Evolutionary conservation across 2,329 filamentous ascomycete species (phyloP).

Genomic region (Aspergillus fischeri): DNA sequence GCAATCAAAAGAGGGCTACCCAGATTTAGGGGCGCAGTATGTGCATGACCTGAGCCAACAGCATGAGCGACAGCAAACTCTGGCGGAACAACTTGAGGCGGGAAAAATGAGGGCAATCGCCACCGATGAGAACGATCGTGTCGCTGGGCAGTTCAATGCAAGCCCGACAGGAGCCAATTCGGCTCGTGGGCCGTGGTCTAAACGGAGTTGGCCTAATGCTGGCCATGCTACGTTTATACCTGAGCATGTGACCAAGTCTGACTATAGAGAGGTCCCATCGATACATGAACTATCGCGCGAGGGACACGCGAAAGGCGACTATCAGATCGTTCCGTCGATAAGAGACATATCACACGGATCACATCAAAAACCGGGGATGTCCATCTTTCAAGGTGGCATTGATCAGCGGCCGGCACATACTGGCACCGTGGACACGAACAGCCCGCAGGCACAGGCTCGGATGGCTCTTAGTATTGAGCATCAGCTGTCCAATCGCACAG

Average conservation of each 20-base stretch:
- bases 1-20: conserved; percentile 71
- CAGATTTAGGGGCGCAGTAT: conserved; percentile 36
- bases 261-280: conserved; percentile 38
- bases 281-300: conserved; percentile 39
- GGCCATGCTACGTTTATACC: conserved; percentile 35
- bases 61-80: conserved; percentile 36
- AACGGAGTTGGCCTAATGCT: conserved; percentile 35
- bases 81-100: conserved; percentile 39
- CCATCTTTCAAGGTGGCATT: conserved; percentile 33
- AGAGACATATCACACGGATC: conserved; percentile 36
- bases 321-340: conserved; percentile 38
- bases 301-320: conserved; percentile 36
- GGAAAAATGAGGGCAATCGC: conserved; percentile 44
- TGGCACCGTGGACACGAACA: conserved; percentile 34
- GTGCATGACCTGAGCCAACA: conserved; percentile 34
- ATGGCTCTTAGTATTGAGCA: conserved; percentile 42
- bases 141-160: conserved; percentile 35
- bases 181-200: conserved; percentile 37
- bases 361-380: conserved; percentile 34
- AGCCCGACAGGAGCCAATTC: conserved; percentile 36
- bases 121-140: conserved; percentile 43
- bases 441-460: conserved; percentile 41
- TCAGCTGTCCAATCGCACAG: conserved; percentile 36
- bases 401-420: conserved; percentile 36
- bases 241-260: conserved; percentile 37